Evolutionary conservation across 2,329 filamentous ascomycete genomes (phyloP).

Genomic region (Nigrograna mackinnonii): DNA sequence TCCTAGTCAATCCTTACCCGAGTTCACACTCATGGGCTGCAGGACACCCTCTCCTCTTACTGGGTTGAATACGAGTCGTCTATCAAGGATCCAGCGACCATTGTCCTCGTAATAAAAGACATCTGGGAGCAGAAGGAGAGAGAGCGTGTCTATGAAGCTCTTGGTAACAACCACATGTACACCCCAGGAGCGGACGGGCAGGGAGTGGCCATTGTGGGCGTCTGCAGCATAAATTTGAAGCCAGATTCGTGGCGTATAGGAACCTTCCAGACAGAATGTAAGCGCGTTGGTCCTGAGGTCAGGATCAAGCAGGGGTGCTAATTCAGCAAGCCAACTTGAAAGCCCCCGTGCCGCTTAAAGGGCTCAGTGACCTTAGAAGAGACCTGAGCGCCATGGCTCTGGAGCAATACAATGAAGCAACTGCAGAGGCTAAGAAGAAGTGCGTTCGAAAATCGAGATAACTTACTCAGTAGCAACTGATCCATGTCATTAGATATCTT

Average conservation of each 20-base stretch:
- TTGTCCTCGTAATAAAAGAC: slow-evolving; percentile 9
- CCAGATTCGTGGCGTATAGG: slow-evolving; percentile 21
- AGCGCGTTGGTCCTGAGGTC: slow-evolving; percentile 13
- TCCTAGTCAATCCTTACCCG: not conserved
- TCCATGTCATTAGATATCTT: slow-evolving; percentile 12
- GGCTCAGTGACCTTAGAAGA: slow-evolving; percentile 12
- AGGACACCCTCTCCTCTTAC: slow-evolving; percentile 22
- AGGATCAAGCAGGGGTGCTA: slow-evolving; percentile 7
- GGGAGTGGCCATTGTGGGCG: slow-evolving; percentile 21
- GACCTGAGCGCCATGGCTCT: slow-evolving; percentile 20
- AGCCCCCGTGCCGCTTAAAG: not conserved
- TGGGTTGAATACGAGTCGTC: slow-evolving; percentile 2
- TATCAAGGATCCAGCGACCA: slow-evolving; percentile 4
- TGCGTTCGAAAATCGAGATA: slow-evolving; percentile 9
- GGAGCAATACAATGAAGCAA: slow-evolving; percentile 20
- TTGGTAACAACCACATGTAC: slow-evolving; percentile 14
- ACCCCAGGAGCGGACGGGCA: not conserved
- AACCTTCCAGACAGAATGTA: slow-evolving; percentile 19
- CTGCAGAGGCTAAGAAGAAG: slow-evolving; percentile 24
- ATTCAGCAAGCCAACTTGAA: slow-evolving; percentile 9
- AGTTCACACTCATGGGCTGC: not conserved
- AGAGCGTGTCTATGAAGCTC: slow-evolving; percentile 21
- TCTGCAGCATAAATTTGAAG: slow-evolving; percentile 25
- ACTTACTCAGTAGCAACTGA: not conserved
- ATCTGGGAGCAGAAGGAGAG: slow-evolving; percentile 16